Base-by-base conservation (phyloP, 768 basidiomycete genomes). In the Filobasidium floriforme region DNA sequence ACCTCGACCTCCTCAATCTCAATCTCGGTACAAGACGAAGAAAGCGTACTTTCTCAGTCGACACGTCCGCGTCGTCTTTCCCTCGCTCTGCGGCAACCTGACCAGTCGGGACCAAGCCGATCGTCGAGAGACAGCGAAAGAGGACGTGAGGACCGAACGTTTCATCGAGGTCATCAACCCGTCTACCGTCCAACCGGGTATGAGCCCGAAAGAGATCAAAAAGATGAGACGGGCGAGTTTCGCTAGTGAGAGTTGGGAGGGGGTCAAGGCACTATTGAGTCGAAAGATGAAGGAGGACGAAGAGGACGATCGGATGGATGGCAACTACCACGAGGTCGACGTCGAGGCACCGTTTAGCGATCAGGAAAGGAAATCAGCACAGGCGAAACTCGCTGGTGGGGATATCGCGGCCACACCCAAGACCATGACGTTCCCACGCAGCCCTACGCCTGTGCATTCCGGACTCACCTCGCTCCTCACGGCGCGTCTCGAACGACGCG, bases 61-160 rank as follows among this genome's bases (percentile, higher is more conserved):
- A 70, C 62, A 68, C 4, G 61, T 76, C 60, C 72, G 74, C 63
- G 66, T 78, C 57, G 71, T 78, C 15, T 78, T 78, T 63, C 73
- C 73, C 0, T 66, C 72, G n/a, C 62, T 59, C 1, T 61, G 59
- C 40, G 32, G 51, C 3, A 60, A 37, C 22, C 59, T 65, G 1
- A 59, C 59, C 55, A 40, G 32, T 19, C 59, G 57, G 7, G 59
- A 65, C 32, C 41, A 59, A 26, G 54, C 64, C 18, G 19, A 52
- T 24, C 26, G 19, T 0, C 26, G 29, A 18, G 28, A 37, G 11
- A 26, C 41, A 1, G 11, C 52, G 32, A 37, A 41, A 12, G 59
- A 51, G 22, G 57, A 41, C 29, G 28, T 65, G 1, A 57, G 67
- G 5, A 60, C 59, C 15, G 67, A 68, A 62, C 67, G 67, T 6